Evolutionary conservation across 208 protist species (phyloP), one percentile per base, ranked within the genome.

Genomic region (Acanthamoeba culbertsoni): DNA sequence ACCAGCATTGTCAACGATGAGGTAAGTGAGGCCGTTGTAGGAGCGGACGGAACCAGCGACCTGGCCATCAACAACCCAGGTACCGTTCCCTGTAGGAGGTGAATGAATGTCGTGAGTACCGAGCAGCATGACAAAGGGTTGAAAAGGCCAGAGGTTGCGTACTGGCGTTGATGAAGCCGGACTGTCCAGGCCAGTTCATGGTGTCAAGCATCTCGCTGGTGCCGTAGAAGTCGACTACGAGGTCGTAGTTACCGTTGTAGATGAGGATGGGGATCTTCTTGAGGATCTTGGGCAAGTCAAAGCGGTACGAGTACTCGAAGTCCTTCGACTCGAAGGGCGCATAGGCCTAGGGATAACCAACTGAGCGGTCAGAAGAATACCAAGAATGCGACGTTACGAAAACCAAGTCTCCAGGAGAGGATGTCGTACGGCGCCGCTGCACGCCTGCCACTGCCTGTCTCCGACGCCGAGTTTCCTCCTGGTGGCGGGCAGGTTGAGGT

Each of bases 181-280:
- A 46, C 55, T 43, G 23, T 45, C 79, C 79, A 35, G 79, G 79
- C 79, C 79, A 89, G 31, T 31, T 16, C 79, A 89, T 89, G 79
- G 79, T 68, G 79, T 89, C 53, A 12, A 89, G 79, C 79, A 89
- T 89, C 51, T 59, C 79, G 53, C 42, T 65, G 20, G 46, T 59
- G n/a, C 79, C 79, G 79, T 89, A 89, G 55, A 89, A 89, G 51
- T 89, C 79, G 53, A 89, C 79, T 28, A 89, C 79, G 35, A 89
- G 55, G 46, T 89, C 79, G 79, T 65, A 89, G 79, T 89, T 89
- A 26, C 79, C 79, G 79, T 89, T 89, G 79, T 89, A 89, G 79
- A 89, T 89, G 16, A 89, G 42, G 4, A 89, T 35, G 28, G 51
- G 46, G 10, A 65, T 65, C 20, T 33, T 65, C 48, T 65, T 23